Evolutionary conservation across 345 rosid genomes (phyloP), one percentile per base, ranked within the genome.

Genomic region (Eucalyptus guilfoylei): DNA sequence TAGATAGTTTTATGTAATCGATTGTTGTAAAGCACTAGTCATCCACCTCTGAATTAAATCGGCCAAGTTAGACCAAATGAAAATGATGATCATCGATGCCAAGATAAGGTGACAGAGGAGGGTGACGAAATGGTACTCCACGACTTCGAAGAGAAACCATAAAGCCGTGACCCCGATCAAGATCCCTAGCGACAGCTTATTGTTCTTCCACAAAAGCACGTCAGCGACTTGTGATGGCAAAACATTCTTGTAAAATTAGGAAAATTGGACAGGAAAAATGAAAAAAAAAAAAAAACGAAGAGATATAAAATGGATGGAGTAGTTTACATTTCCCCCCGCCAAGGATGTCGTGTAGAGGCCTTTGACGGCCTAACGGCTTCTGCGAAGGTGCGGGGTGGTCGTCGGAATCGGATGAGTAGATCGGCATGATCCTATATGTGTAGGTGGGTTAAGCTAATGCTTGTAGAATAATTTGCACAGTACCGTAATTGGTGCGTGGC

Each of bases 131-230:
- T 95, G 93, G 90, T 91, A 94, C 88, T 96, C 98, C 88, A 89
- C 90, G 80, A 96, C 93, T 90, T 95, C 97, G 80, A 96, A 93
- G 49, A 95, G 92, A 87, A 93, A 91, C 97, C 97, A 96, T 44
- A 93, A 58, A 44, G 91, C 91, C 55, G 98, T 93, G 32, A 92
- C 94, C 42, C 92, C 94, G 3, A 91, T 93, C 90, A 95, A 92
- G 80, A 92, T 89, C 91, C 94, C 93, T 2, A 93, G 95, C 30
- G 98, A 96, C 67, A 95, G 87, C 72, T 89, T 92, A 93, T 92
- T 94, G 91, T 95, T 90, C 94, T 92, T 94, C 98, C 97, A 95
- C 54, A 95, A 92, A 42, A 95, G 89, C 90, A 96, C 24, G 60
- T 96, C 96, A 9, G 96, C 97, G 91, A 94, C 98, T 95, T 72